A percentile compares a stretch with the other conserved stretches of the same genome.
These are phyloP conservation scores for Hypoxylon lenormandii DNA, from an alignment of 495 filamentous ascomycete species.

Conservation along the genomic window DNA sequence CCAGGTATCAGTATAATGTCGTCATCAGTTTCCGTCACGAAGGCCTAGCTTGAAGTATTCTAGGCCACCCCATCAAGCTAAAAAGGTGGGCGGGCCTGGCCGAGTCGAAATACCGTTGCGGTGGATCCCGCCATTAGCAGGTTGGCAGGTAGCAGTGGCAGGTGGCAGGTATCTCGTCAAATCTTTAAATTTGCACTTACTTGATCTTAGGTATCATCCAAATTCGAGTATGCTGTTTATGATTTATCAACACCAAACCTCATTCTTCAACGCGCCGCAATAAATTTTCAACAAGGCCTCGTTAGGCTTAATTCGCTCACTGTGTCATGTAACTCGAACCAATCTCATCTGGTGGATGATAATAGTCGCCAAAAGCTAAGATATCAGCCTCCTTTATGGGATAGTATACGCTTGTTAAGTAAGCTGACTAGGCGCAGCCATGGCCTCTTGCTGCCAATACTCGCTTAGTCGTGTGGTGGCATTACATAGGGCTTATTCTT, in stretches of 20 bases:
- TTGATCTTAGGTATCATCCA: background rate
- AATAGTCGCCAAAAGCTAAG: no score
- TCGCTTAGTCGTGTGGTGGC: background rate
- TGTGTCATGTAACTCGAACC: no score
- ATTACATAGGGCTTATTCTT: background rate
- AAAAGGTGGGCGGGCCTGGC: background rate
- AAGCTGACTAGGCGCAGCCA: background rate
- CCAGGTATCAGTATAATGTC: background rate
- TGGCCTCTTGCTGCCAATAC: background rate
- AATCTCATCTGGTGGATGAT: no score
- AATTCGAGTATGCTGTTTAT: background rate
- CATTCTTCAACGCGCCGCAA: background rate
- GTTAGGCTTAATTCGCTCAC: no score
- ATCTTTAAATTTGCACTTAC: no score
- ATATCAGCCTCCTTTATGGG: no score
- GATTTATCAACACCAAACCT: background rate
- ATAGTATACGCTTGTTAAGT: no score
- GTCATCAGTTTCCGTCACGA: constrained; percentile 22
- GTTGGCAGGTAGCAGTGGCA: no score
- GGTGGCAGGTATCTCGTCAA: no score
- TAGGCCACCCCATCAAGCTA: constrained; percentile 8
- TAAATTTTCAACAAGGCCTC: no score
- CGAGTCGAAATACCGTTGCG: background rate
- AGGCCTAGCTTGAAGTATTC: constrained; percentile 19
- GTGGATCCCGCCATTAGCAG: constrained; percentile 1